A percentile compares a stretch with the other conserved stretches of the same genome.
These are phyloP conservation scores for Candida boleticola DNA, from an alignment of 805 yeast genomes.

Conservation along the genomic window DNA sequence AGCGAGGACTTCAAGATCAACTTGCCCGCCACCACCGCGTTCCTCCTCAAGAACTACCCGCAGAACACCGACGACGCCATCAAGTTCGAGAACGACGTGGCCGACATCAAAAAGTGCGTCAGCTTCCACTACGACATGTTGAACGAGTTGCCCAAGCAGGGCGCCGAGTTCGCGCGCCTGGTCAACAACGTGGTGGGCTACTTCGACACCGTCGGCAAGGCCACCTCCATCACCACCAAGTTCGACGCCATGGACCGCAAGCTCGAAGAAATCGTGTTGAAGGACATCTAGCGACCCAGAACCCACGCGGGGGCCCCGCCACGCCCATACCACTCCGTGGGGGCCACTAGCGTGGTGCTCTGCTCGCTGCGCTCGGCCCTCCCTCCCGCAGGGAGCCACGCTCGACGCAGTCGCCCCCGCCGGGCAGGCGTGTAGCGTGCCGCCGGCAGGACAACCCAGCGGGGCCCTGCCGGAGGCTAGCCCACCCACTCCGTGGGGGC, in stretches of 20 bases:
- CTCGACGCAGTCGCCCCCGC: too few relatives aligned
- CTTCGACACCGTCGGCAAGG: conserved; percentile 63
- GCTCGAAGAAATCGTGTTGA: conserved; percentile 18
- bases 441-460: too few relatives aligned
- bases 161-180: conserved; percentile 22
- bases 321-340: too few relatives aligned
- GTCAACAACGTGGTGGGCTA: conserved; percentile 56
- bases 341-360: too few relatives aligned
- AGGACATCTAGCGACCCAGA: conserved; percentile 12
- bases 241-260: conserved; percentile 21
- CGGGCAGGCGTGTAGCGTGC: too few relatives aligned
- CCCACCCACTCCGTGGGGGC: too few relatives aligned
- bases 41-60: conserved; percentile 59
- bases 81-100: conserved; percentile 69
- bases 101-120: conserved; percentile 44
- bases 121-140: conserved; percentile 30
- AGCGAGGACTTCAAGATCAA: conserved; percentile 10
- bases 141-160: conserved; percentile 16
- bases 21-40: conserved; percentile 37
- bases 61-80: conserved; percentile 62
- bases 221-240: conserved; percentile 15
- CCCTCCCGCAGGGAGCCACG: too few relatives aligned
- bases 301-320: background rate
- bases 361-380: too few relatives aligned
- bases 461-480: too few relatives aligned